Conservation (phyloP, 225 moss, liverwort and hornwort genomes). For the Anthoceros angustus region DNA sequence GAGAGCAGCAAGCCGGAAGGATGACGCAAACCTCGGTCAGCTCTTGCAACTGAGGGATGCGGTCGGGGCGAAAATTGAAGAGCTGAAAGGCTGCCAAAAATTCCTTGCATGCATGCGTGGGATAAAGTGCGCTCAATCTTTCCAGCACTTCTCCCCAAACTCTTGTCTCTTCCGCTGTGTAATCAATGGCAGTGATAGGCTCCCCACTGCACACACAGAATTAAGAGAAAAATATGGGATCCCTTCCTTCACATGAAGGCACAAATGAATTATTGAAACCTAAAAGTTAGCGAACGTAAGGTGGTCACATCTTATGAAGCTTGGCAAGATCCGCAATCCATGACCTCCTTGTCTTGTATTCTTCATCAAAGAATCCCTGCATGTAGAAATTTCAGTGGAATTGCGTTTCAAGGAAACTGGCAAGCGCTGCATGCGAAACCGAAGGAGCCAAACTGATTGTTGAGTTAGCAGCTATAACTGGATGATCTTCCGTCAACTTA, state of each 20-base stretch:
- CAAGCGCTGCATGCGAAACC: neutral
- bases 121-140: conserved; percentile 33
- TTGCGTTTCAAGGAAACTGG: conserved; percentile 5
- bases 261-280: neutral
- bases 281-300: neutral
- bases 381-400: conserved; percentile 7
- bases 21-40: conserved; percentile 31
- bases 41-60: conserved; percentile 38
- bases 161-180: conserved; percentile 35
- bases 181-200: conserved; percentile 33
- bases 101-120: conserved; percentile 45
- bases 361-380: conserved; percentile 40
- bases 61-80: conserved; percentile 33
- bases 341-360: conserved; percentile 39
- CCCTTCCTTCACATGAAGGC: neutral
- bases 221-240: neutral
- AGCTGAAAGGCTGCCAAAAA: conserved; percentile 31
- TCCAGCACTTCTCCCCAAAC: conserved; percentile 46
- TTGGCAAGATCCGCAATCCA: conserved; percentile 50
- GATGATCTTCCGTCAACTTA: conserved; percentile 41
- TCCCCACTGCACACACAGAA: conserved; percentile 27
- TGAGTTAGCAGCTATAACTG: conserved; percentile 14
- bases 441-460: neutral
- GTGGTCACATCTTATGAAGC: conserved; percentile 26
- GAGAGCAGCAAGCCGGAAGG: neutral